Evolutionary conservation across 495 filamentous ascomycete species (phyloP), one percentile per base, ranked within the genome.

Genomic region (Halenospora varia): DNA sequence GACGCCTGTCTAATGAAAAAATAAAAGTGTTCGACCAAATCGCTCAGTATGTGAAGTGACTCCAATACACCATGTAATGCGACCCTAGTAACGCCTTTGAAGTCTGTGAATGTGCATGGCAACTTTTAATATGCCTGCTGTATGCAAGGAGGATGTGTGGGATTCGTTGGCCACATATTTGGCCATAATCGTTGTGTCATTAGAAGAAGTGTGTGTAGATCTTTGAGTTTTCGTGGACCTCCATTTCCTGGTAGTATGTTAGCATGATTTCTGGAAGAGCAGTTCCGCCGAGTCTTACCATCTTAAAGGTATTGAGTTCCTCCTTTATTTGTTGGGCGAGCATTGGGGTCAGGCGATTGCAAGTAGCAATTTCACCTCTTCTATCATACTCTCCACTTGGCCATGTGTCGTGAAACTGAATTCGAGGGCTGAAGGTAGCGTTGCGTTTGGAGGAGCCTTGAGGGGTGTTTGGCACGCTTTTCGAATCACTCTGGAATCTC

Each of bases 201-300:
- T 72, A 99, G 77, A 99, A 96, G 82, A 97, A 99, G 82, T 99
- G 94, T 65, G 94, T 99, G 79, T 97, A 96, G 63, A 96, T 88
- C 74, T 97, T 97, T 54, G 95, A 97, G 70, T 87, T 88, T 75
- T 96, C 92, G 69, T 99, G 94, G 68, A 99, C 94, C 78, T 97
- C 94, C 94, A 99, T 99, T 75, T 99, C 94, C 95, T 98, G 61
- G 19, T 35, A 13, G 26, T 20, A 17, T 4, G 50, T 66, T 66
- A 69, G 65, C 53, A 79, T 24, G n/a, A 25, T 25, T 17, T 50
- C 10, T 11, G 10, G 19, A 0, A 17, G 6, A 25, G 19, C n/a
- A 25, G n/a, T n/a, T n/a, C n/a, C 1, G 25, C 15, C 20, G 3
- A 10, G 24, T 77, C 87, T 58, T 71, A 96, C 94, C 94, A 99